Evolutionary conservation across 2,329 filamentous ascomycete genomes (phyloP), one percentile per base, ranked within the genome.

Genomic region (Pseudogymnoascus sp.): DNA sequence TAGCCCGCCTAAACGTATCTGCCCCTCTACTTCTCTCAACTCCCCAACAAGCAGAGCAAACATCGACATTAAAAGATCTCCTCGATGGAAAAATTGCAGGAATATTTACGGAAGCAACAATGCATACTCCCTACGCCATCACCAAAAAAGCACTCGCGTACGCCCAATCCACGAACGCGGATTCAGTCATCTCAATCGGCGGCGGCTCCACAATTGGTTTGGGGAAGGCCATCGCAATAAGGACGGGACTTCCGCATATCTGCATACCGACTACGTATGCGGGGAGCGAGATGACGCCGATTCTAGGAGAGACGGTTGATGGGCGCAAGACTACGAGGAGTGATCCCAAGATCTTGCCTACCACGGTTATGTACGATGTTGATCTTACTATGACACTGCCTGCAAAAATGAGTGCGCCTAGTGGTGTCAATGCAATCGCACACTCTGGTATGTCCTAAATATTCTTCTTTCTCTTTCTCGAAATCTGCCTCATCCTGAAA

Each of bases 351-450:
- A 86, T 88, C 63, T 73, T 87, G 21, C 85, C 85, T 0, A 78
- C 77, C 0, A 82, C 80, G 0, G 85, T 88, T 3, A 83, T 89
- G 38, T 88, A 88, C 70, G 85, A 88, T 74, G 83, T 86, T 16
- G 79, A 86, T 68, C 73, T 87, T 62, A 87, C 85, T 0, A 78
- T 85, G 78, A 83, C 80, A 1, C 74, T 88, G 23, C 84, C 85
- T 0, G 69, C 73, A 1, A 72, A 70, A 0, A 75, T 85, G 71
- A 84, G 79, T 66, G 79, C 81, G 1, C 84, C 80, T 0, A 87
- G 84, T 64, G 85, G 85, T 53, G 78, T 88, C 56, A 88, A 88
- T 70, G 85, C 86, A 0, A 85, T 88, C 72, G 85, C 86, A 2
- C 86, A 88, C 5, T 38, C 36, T 6, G 36, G 36, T 38, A 38